phyloP scores from a whole-genome alignment of 2,329 filamentous ascomycete genomes.

The Alternaria arbusti region DNA sequence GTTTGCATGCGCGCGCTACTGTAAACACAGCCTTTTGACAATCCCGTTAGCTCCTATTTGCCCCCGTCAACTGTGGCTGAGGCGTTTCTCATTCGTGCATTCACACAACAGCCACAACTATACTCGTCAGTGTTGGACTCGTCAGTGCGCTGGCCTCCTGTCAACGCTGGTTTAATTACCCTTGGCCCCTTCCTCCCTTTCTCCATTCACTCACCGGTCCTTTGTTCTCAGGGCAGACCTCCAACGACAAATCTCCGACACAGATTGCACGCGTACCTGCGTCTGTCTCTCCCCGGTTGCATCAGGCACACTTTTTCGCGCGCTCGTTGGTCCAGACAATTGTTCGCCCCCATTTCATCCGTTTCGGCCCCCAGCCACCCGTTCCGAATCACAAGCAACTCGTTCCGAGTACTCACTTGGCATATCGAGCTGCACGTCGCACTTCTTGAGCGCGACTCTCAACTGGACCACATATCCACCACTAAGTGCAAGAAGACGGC shows the following conservation, averaged over 20 bases:
- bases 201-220: slow-evolving; percentile 8
- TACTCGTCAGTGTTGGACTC: slow-evolving; percentile 3
- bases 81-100: slow-evolving; percentile 3
- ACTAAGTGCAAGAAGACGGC: slow-evolving; percentile 18
- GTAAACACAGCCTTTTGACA: slow-evolving; percentile 2
- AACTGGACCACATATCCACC: background rate
- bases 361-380: slow-evolving; percentile 15
- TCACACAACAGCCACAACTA: slow-evolving; percentile 7
- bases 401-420: background rate
- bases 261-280: slow-evolving; percentile 4
- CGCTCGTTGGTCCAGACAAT: slow-evolving; percentile 19
- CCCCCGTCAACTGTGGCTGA: slow-evolving; percentile 6
- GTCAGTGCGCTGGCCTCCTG: slow-evolving; percentile 4
- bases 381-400: slow-evolving; percentile 10
- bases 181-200: slow-evolving; percentile 14
- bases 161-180: slow-evolving; percentile 21
- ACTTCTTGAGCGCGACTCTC: slow-evolving; percentile 4
- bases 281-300: slow-evolving; percentile 4
- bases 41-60: background rate
- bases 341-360: slow-evolving; percentile 7
- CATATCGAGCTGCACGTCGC: background rate
- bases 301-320: slow-evolving; percentile 8
- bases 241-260: slow-evolving; percentile 5
- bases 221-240: background rate
- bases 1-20: slow-evolving; percentile 12